A percentile compares a stretch with the other conserved stretches of the same genome.
Evolutionary conservation across 2,329 filamentous ascomycete species (phyloP).

Genomic region (Fonsecaea nubica): DNA sequence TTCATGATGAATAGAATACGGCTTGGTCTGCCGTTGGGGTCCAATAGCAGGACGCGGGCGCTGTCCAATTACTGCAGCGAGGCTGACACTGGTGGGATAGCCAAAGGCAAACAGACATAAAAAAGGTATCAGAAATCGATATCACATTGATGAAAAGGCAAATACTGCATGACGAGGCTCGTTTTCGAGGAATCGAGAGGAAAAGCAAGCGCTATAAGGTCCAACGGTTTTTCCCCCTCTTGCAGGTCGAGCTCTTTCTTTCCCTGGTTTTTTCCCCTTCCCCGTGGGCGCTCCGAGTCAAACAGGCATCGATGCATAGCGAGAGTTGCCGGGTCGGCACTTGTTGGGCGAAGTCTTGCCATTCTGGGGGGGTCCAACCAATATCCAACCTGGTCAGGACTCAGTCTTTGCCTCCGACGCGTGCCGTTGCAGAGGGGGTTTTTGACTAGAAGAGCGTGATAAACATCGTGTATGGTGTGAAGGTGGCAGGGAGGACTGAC

Average conservation of each 20-base stretch:
- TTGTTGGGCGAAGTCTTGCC: conserved; percentile 23
- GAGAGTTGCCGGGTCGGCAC: conserved; percentile 22
- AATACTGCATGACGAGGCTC: conserved; percentile 24
- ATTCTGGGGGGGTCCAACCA: conserved; percentile 24
- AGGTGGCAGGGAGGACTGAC: conserved; percentile 33
- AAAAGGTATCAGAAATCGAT: conserved; percentile 3
- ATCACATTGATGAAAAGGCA: conserved; percentile 28
- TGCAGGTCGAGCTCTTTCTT: conserved; percentile 11
- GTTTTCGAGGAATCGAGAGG: conserved; percentile 14
- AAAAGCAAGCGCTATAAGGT: conserved; percentile 28
- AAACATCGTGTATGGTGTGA: conserved; percentile 33
- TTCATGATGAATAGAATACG: conserved; percentile 23
- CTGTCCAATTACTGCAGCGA: neutral
- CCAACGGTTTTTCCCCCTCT: conserved; percentile 11
- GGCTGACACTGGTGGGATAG: neutral
- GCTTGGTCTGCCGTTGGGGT: neutral
- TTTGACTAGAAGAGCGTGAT: conserved; percentile 26
- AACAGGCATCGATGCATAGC: conserved; percentile 18
- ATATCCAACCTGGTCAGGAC: conserved; percentile 33
- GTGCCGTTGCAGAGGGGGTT: conserved; percentile 12
- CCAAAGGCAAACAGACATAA: conserved; percentile 5
- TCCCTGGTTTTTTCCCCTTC: conserved; percentile 7
- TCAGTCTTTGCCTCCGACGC: conserved; percentile 16
- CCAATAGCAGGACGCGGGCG: conserved; percentile 11
- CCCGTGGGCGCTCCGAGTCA: conserved; percentile 24